Evolutionary conservation across 2,329 filamentous ascomycete genomes (phyloP).

Genomic region (Cadophora sp.): DNA sequence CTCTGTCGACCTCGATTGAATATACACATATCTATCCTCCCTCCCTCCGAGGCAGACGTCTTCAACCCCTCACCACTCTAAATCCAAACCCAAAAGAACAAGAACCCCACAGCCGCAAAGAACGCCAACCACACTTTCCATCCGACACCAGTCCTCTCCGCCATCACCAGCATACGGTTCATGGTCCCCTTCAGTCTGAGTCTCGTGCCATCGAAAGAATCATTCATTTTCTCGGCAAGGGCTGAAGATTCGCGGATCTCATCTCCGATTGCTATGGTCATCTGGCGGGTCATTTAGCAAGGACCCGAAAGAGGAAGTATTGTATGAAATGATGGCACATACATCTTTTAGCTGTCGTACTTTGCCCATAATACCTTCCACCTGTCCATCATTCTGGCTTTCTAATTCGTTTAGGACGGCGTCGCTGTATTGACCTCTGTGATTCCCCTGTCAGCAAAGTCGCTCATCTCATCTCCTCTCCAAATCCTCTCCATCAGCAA

Average conservation of each 20-base stretch:
- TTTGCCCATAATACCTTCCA: constrained; percentile 90
- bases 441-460: constrained; percentile 9
- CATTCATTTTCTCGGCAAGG: constrained; percentile 94
- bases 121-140: constrained; percentile 96
- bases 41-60: not conserved
- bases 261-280: constrained; percentile 91
- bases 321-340: constrained; percentile 48
- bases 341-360: constrained; percentile 90
- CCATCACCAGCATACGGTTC: constrained; percentile 97
- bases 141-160: constrained; percentile 88
- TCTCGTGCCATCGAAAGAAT: constrained; percentile 86
- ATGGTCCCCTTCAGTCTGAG: constrained; percentile 87
- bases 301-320: constrained; percentile 11
- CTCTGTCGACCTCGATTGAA: not conserved
- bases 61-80: constrained; percentile 49
- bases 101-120: constrained; percentile 78
- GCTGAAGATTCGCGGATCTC: constrained; percentile 92
- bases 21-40: not conserved
- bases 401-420: constrained; percentile 92
- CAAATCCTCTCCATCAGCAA: not conserved
- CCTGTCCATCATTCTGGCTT: constrained; percentile 90
- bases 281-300: constrained; percentile 54
- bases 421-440: constrained; percentile 88
- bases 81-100: constrained; percentile 96
- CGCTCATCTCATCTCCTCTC: not conserved